These are phyloP conservation scores for Phytophthora cactorum DNA, from an alignment of 352 stramenopile species.

Conservation along the genomic window DNA sequence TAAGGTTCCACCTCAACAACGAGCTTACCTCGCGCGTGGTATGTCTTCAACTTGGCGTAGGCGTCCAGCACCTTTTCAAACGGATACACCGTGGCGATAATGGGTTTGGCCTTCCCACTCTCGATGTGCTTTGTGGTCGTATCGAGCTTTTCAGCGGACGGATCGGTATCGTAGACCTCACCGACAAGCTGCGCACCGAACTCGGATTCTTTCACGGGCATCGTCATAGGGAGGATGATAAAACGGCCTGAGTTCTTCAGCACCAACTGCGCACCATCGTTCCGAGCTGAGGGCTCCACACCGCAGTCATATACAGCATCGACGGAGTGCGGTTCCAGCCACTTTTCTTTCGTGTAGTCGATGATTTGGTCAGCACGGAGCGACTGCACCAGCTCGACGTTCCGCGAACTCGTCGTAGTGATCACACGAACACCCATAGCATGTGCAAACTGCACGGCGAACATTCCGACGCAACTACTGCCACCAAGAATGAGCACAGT, in stretches of 20 bases:
- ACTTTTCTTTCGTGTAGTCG: not conserved
- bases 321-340: constrained; percentile 29
- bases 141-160: not conserved
- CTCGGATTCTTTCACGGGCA: constrained; percentile 1
- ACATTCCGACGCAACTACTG: constrained; percentile 52
- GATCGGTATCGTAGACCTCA: not conserved
- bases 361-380: not conserved
- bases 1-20: constrained; percentile 3
- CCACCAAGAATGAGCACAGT: constrained; percentile 56
- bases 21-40: constrained; percentile 57
- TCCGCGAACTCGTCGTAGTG: constrained; percentile 25
- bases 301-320: constrained; percentile 43
- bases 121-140: constrained; percentile 37
- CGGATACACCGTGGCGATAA: constrained; percentile 49
- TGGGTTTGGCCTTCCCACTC: constrained; percentile 34
- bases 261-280: constrained; percentile 12
- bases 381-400: not conserved
- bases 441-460: constrained; percentile 60
- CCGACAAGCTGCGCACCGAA: constrained; percentile 7
- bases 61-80: constrained; percentile 59
- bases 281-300: constrained; percentile 28
- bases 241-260: constrained; percentile 3
- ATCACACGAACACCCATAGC: constrained; percentile 30
- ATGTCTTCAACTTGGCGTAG: constrained; percentile 48
- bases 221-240: constrained; percentile 10